Evolutionary conservation across 2,329 filamentous ascomycete species (phyloP), one percentile per base, ranked within the genome.

Genomic region (Ascochyta koolunga): DNA sequence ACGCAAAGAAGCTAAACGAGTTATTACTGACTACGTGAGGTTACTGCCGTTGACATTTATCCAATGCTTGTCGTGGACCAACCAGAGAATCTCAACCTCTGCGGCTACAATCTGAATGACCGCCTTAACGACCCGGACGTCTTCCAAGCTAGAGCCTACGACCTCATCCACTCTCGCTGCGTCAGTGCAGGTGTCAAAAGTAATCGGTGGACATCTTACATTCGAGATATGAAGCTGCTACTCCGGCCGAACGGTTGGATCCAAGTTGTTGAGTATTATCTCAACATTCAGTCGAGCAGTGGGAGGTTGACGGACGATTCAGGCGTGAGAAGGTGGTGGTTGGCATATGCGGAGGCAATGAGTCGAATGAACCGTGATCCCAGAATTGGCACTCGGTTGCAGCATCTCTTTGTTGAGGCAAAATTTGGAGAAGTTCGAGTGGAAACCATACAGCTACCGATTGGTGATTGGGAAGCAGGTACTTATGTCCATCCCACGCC

Each of bases 221-320:
- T 96, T 60, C 79, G 81, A 62, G 93, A 96, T 64, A 89, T 96
- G 56, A 83, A 85, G 61, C 82, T 85, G 19, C 82, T 91, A 9
- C 78, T 93, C 58, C 88, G 85, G 44, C 88, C 86, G 5, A 89
- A 87, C 2, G 92, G 93, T 1, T 96, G 91, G 91, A 83, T 89
- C 54, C 91, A 96, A 69, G 87, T 96, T 82, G 84, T 90, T n/a
- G 93, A 96, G 69, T 84, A 93, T 65, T 91, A 96, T 68, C 88
- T 88, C 72, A 91, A 91, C 60, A 86, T 90, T 22, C 93, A 96
- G 72, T 96, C 91, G 0, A 86, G 93, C 63, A 96, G 90, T 65
- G 91, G 91, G 5, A 86, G 85, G n/a, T 77, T 95, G 64, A 87
- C 85, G 10, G 82, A 87, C 13, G 45, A 69, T 6, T 69, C 72